phyloP scores from a whole-genome alignment of 2,329 filamentous ascomycete genomes.

The Aspergillus sp. region DNA sequence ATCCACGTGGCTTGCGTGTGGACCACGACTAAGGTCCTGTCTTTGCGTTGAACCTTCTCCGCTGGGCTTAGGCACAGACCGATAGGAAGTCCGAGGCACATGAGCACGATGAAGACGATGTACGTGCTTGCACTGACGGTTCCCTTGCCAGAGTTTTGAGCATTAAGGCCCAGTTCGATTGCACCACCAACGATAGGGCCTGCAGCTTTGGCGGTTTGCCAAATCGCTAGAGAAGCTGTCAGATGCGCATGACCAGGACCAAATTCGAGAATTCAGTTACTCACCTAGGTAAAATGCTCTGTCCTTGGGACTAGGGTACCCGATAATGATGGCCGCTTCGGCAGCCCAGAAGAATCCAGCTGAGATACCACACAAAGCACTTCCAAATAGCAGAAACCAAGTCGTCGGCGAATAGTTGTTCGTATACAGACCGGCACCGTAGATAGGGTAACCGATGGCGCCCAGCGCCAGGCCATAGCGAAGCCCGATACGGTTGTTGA shows the following conservation, averaged over 20 bases:
- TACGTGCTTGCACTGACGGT: constrained; percentile 13
- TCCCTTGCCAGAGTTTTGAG: constrained; percentile 5
- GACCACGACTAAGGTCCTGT: constrained; percentile 11
- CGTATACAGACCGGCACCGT: constrained; percentile 15
- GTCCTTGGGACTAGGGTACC: constrained; percentile 16
- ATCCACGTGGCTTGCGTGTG: constrained; percentile 9
- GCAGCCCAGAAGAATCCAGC: constrained; percentile 17
- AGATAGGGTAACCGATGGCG: constrained; percentile 15
- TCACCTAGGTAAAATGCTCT: constrained; percentile 11
- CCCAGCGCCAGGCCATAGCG: constrained; percentile 12
- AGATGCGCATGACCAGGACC: too few species aligned
- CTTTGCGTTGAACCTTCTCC: constrained; percentile 14
- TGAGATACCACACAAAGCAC: constrained; percentile 14
- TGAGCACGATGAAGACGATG: constrained; percentile 18
- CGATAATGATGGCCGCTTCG: constrained; percentile 17
- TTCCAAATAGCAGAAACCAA: constrained; percentile 16
- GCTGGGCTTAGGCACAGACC: constrained; percentile 10
- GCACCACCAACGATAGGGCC: constrained; percentile 15
- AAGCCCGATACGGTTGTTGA: constrained; percentile 18
- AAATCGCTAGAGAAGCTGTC: constrained; percentile 5
- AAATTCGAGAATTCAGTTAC: too few species aligned
- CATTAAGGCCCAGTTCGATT: constrained; percentile 14
- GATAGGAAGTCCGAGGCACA: constrained; percentile 16
- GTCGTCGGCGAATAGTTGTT: constrained; percentile 16
- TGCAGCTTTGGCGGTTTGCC: constrained; percentile 16